phyloP scores from a whole-genome alignment of 345 rosid species.

The Camelina neglecta region DNA sequence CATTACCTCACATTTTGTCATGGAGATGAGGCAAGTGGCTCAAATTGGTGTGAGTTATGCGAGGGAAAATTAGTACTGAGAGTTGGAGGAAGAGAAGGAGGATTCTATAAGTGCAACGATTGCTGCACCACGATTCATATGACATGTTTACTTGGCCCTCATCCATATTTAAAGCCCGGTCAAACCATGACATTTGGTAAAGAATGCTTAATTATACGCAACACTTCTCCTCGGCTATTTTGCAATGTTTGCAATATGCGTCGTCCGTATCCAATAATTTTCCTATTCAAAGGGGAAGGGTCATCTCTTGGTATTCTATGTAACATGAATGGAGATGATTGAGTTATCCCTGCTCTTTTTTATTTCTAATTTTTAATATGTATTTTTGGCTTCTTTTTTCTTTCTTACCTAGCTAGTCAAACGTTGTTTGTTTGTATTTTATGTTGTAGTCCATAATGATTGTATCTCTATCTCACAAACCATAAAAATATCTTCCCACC shows the following conservation, averaged over 20 bases:
- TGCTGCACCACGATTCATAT: conserved; percentile 25
- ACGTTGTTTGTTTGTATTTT: background rate
- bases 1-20: conserved; percentile 27
- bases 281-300: too few species aligned
- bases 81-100: background rate
- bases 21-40: background rate
- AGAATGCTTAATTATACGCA: too few species aligned
- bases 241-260: too few species aligned
- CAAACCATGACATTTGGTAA: background rate
- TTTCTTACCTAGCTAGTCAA: too few species aligned
- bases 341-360: too few species aligned
- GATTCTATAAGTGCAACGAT: conserved; percentile 24
- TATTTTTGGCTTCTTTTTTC: too few species aligned
- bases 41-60: conserved; percentile 13
- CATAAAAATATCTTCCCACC: conserved; percentile 10
- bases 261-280: too few species aligned
- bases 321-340: too few species aligned
- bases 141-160: background rate
- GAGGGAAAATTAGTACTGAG: background rate
- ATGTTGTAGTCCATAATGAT: background rate
- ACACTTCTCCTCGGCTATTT: too few species aligned
- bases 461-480: background rate
- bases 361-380: too few species aligned
- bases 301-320: too few species aligned
- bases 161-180: background rate